Conservation (phyloP, 306 rosid species). For the Medicago ruthenica region DNA sequence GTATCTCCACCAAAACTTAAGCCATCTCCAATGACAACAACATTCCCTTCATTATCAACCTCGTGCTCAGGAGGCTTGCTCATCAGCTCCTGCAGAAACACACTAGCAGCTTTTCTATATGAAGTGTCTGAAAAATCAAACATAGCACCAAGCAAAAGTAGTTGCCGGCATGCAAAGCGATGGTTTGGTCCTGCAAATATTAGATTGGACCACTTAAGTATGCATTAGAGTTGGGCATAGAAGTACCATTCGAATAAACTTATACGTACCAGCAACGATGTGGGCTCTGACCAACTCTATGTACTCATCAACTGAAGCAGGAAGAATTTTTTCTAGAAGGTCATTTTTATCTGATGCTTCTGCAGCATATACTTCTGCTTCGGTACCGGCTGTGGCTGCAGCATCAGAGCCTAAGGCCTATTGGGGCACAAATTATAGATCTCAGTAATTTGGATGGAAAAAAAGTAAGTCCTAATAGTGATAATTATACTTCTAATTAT, state of each 20-base stretch:
- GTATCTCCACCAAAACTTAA: constrained; percentile 89
- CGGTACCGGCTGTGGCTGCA: constrained; percentile 89
- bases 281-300: constrained; percentile 85
- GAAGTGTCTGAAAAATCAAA: constrained; percentile 88
- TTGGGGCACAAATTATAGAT: constrained; percentile 38
- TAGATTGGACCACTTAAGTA: constrained; percentile 29
- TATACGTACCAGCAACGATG: constrained; percentile 67
- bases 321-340: constrained; percentile 85
- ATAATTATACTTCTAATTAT: neutral
- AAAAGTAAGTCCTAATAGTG: neutral
- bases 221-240: constrained; percentile 12
- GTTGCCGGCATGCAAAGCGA: constrained; percentile 85
- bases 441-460: constrained; percentile 20
- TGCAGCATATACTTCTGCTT: constrained; percentile 94
- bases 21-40: constrained; percentile 90
- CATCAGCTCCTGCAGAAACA: constrained; percentile 82
- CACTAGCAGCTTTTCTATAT: constrained; percentile 78
- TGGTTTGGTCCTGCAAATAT: constrained; percentile 66
- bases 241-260: constrained; percentile 36
- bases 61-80: constrained; percentile 85
- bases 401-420: constrained; percentile 95
- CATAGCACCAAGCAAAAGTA: constrained; percentile 86
- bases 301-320: constrained; percentile 78
- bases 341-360: constrained; percentile 93
- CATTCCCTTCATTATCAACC: constrained; percentile 76